Evolutionary conservation across 345 rosid species (phyloP), one percentile per base, ranked within the genome.

Genomic region (Reutealis trisperma): DNA sequence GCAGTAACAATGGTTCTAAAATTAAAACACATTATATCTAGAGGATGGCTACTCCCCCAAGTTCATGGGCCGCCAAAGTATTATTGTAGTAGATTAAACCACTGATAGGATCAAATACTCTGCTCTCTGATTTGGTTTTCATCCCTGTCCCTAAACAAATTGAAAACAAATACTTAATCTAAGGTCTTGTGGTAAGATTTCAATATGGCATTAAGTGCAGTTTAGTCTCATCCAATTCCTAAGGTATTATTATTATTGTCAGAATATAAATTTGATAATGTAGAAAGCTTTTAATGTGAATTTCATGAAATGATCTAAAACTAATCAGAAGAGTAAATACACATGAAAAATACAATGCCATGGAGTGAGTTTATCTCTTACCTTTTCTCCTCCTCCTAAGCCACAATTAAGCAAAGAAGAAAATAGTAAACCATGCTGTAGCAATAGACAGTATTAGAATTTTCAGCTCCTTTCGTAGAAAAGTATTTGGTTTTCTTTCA

Each of bases 1-100:
- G 86, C 88, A 9, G 64, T 70, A 6, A 30, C 44, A 55, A 82
- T 52, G 51, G 70, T 63, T 22, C 32, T 32, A 2, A 74, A 34
- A 62, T 70, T 34, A 32, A 74, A 69, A 44, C 24, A 58, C 6
- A 71, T 27, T 30, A 76, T 67, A 41, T 44, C 47, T 55, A 4
- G 24, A 58, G 42, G 32, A 21, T 8, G 18, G 1, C 22, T 16
- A 70, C 42, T 44, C 12, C 27, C 37, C 8, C 6, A 7, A 42
- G 67, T 15, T 27, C 75, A 30, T 15, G 1, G 14, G 15, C 41
- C 24, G 47, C 0, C n/a, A 15, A 30, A 12, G n/a, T 10, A 44
- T 24, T 24, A 19, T 18, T 15, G 51, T 47, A 68, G 24, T n/a
- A 42, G 25, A 42, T 42, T 67, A 8, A 21, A 63, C 37, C 41